These are phyloP conservation scores for Ustilago esculenta DNA, from an alignment of 1,284 basidiomycete genomes.

Conservation along the genomic window DNA sequence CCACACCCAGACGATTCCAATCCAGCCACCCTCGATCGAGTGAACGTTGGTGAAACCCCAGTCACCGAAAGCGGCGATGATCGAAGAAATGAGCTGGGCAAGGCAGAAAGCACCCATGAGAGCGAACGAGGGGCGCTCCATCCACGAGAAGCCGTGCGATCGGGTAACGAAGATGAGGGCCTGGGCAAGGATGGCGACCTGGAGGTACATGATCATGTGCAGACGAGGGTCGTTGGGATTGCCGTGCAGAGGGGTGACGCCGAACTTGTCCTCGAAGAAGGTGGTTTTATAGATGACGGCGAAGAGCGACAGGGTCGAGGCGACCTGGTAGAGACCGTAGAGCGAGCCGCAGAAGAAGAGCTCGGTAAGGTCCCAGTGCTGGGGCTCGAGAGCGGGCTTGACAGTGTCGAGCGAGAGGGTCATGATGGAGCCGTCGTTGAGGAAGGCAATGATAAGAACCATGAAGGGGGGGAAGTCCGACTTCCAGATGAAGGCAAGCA, in stretches of 20 bases:
- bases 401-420: constrained; percentile 97
- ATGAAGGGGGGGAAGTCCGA: constrained; percentile 99
- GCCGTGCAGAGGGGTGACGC: constrained; percentile 71
- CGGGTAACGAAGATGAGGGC: constrained; percentile 96
- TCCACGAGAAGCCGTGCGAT: constrained; percentile 96
- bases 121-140: constrained; percentile 91
- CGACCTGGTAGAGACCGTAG: constrained; percentile 90
- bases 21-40: constrained; percentile 75
- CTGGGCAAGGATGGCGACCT: constrained; percentile 97
- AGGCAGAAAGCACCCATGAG: constrained; percentile 89
- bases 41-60: constrained; percentile 58
- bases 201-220: constrained; percentile 80
- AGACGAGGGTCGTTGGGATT: constrained; percentile 69
- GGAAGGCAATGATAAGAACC: constrained; percentile 94
- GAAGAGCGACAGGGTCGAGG: constrained; percentile 78
- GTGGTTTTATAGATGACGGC: constrained; percentile 84
- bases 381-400: constrained; percentile 82
- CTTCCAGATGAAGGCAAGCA: constrained; percentile 93
- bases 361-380: constrained; percentile 94
- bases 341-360: constrained; percentile 95
- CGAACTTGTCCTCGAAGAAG: constrained; percentile 90
- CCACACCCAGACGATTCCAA: constrained; percentile 83
- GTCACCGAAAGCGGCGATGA: constrained; percentile 90
- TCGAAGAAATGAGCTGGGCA: constrained; percentile 91
- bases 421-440: constrained; percentile 98